Evolutionary conservation across 257 asterid species (phyloP).

Genomic region (Paraleonurus japonicus): DNA sequence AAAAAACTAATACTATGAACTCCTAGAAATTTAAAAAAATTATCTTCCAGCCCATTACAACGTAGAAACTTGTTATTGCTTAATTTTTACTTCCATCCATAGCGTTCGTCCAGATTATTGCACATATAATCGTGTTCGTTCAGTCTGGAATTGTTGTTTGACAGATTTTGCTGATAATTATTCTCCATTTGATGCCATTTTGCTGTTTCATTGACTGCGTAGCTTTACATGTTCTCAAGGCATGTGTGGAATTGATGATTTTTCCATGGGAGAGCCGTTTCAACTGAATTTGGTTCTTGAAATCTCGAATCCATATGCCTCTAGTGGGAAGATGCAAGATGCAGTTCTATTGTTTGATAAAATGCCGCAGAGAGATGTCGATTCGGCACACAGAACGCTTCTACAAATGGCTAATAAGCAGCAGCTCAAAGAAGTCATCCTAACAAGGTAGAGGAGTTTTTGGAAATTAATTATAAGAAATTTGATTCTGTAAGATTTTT

Average conservation of each 20-base stretch:
- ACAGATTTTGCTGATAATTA: constrained; percentile 47
- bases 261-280: constrained; percentile 45
- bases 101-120: no score
- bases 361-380: no score
- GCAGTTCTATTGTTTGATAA: constrained; percentile 47
- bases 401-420: no score
- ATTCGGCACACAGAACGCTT: no score
- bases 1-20: no score
- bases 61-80: no score
- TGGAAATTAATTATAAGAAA: background rate
- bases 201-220: constrained; percentile 50
- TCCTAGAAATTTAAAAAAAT: no score
- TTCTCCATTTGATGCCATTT: constrained; percentile 48
- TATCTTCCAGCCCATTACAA: no score
- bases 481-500: background rate
- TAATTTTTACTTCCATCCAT: no score
- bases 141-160: constrained; percentile 66
- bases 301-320: constrained; percentile 31
- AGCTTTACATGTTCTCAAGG: constrained; percentile 61
- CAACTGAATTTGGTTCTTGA: constrained; percentile 41
- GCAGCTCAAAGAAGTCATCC: background rate
- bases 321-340: no score
- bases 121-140: no score
- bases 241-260: constrained; percentile 43
- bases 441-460: background rate